These are phyloP conservation scores for Fusarium incarnatum DNA, from an alignment of 2,329 filamentous ascomycete species.

Conservation along the genomic window DNA sequence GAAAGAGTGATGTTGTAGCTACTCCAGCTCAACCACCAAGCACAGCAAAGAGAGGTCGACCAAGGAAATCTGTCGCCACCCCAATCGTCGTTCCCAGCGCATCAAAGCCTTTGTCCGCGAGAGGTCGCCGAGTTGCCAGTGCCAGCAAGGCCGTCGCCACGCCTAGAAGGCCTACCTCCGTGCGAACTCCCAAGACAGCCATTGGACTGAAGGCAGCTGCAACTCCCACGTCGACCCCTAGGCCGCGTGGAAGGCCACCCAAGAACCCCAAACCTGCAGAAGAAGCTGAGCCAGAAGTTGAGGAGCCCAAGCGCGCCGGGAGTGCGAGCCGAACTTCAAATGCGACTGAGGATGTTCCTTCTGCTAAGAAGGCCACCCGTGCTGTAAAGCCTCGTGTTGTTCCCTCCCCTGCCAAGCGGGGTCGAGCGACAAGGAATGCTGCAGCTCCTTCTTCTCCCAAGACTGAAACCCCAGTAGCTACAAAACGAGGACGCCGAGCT, in stretches of 20 bases:
- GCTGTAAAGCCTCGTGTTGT: constrained; percentile 24
- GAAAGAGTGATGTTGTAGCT: constrained; percentile 36
- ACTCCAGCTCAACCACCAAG: constrained; percentile 30
- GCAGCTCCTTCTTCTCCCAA: constrained; percentile 8
- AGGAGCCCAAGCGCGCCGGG: constrained; percentile 6
- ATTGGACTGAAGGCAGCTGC: constrained; percentile 19
- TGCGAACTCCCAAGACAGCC: constrained; percentile 20
- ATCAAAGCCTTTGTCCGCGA: constrained; percentile 21
- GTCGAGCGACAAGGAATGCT: constrained; percentile 28
- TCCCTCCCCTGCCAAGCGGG: constrained; percentile 40
- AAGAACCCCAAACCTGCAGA: constrained; percentile 25
- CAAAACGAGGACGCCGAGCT: constrained; percentile 27
- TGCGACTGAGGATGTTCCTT: background rate
- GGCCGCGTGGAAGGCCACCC: constrained; percentile 40
- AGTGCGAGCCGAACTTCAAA: background rate
- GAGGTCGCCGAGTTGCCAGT: constrained; percentile 27
- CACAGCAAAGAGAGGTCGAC: constrained; percentile 38
- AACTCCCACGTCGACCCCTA: constrained; percentile 34
- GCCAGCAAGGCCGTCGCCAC: constrained; percentile 27
- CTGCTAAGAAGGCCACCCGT: constrained; percentile 20
- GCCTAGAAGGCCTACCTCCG: constrained; percentile 6
- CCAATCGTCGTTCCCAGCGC: constrained; percentile 9
- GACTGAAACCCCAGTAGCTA: constrained; percentile 2
- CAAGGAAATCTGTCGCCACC: constrained; percentile 39
- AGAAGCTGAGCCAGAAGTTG: constrained; percentile 7